phyloP scores from a whole-genome alignment of 495 filamentous ascomycete species.

The Friedmanniomyces simplex region DNA sequence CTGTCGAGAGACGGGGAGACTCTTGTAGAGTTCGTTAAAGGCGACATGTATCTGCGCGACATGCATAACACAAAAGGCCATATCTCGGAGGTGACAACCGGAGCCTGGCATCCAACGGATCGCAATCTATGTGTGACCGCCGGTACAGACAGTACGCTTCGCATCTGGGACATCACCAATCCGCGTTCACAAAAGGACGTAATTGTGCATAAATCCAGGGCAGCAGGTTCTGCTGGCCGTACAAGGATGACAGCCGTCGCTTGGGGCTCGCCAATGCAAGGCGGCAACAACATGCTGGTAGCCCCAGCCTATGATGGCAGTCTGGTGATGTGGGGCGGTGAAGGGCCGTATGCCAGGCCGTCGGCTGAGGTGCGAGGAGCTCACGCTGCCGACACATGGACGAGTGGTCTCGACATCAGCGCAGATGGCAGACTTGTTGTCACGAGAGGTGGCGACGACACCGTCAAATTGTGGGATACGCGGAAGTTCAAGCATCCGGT shows the following conservation, averaged over 20 bases:
- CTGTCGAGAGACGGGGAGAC: constrained; percentile 79
- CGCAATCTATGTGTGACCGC: constrained; percentile 76
- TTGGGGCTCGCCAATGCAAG: constrained; percentile 72
- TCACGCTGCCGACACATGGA: constrained; percentile 79
- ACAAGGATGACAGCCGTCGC: constrained; percentile 87
- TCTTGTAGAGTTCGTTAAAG: constrained; percentile 80
- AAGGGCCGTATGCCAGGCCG: constrained; percentile 78
- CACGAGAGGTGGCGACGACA: constrained; percentile 82
- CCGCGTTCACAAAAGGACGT: constrained; percentile 82
- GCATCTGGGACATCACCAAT: constrained; percentile 93
- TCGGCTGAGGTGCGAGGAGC: constrained; percentile 75
- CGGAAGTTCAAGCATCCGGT: constrained; percentile 89
- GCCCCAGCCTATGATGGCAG: constrained; percentile 81
- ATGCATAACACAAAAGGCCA: constrained; percentile 96
- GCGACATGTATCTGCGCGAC: constrained; percentile 95
- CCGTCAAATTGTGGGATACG: constrained; percentile 82
- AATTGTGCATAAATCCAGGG: constrained; percentile 85
- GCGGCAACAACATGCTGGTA: constrained; percentile 65
- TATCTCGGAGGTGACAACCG: constrained; percentile 76
- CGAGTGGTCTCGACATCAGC: constrained; percentile 85
- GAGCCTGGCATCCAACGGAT: constrained; percentile 80
- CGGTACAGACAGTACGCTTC: constrained; percentile 82
- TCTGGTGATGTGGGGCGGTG: constrained; percentile 81
- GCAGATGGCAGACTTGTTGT: constrained; percentile 80
- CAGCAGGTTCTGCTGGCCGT: constrained; percentile 73